Evolutionary conservation across 257 asterid genomes (phyloP).

Genomic region (Cordia subcordata): DNA sequence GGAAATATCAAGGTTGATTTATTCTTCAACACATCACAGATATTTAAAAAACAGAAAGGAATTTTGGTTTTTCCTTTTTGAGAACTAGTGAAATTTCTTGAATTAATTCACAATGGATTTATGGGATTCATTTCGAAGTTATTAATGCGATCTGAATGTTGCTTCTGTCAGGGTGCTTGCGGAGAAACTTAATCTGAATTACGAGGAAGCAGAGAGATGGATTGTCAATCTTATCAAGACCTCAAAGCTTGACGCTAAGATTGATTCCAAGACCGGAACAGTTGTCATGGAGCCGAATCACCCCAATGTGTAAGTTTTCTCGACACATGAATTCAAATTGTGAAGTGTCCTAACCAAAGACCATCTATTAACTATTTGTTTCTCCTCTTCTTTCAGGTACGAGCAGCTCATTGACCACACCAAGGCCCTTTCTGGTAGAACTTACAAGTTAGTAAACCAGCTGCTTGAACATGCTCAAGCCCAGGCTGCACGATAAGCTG

Average conservation of each 20-base stretch:
- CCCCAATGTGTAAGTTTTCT: constrained; percentile 73
- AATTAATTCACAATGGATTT: too few species aligned
- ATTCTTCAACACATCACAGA: too few species aligned
- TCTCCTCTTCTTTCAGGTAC: constrained; percentile 41
- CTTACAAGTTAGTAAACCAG: constrained; percentile 70
- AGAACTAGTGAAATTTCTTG: too few species aligned
- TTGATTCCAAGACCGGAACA: constrained; percentile 68
- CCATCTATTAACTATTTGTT: background rate
- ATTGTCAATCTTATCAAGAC: constrained; percentile 86
- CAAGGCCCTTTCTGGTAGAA: constrained; percentile 81
- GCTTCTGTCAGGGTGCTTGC: constrained; percentile 68
- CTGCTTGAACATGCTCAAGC: constrained; percentile 75
- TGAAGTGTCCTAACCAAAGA: background rate
- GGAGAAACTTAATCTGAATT: constrained; percentile 83
- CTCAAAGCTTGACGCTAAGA: constrained; percentile 93
- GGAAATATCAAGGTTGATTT: too few species aligned
- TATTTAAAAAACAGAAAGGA: too few species aligned
- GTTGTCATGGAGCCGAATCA: constrained; percentile 78
- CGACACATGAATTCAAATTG: background rate
- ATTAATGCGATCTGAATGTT: background rate
- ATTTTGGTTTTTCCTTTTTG: too few species aligned
- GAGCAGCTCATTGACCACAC: constrained; percentile 97
- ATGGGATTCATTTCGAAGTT: background rate
- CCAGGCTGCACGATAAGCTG: constrained; percentile 54
- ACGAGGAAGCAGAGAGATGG: constrained; percentile 97